Base-by-base conservation (phyloP, 441 rosid genomes). In the Mallotus japonicus region DNA sequence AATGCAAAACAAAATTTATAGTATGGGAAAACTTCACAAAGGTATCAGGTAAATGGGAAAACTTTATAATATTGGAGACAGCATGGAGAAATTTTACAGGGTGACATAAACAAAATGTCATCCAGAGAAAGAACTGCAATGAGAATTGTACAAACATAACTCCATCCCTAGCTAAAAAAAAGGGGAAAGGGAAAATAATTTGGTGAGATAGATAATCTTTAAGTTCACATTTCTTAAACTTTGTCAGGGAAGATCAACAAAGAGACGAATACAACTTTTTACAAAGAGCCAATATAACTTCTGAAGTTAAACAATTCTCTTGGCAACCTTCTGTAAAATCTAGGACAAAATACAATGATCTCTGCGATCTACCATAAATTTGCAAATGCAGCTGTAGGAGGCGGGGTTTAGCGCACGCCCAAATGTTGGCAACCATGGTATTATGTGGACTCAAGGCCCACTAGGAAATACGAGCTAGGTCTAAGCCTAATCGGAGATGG, bases 321-420 rank as follows among this genome's bases (percentile, higher is more conserved):
- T 9, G 0, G 8, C 32, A 28, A 28, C 32, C 32, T 28, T 28
- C 32, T 28, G 3, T 28, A 28, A 28, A 28, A 28, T 28, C 32
- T 28, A 28, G 32, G 32, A 28, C 32, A 55, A 54, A 17, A 22
- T 4, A 40, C 4, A 54, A n/a, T 28, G 4, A 42, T 37, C 17
- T 24, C 20, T 8, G 32, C 9, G 47, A 24, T 51, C 47, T 28
- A 51, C 46, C 22, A 5, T 53, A 53, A 37, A 24, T n/a, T 3
- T 42, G 47, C 50, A 16, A 44, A 47, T 69, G 55, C 64, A 56
- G 64, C n/a, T n/a, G n/a, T n/a, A n/a, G n/a, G n/a, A n/a, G n/a
- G n/a, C n/a, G n/a, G n/a, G n/a, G n/a, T n/a, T n/a, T n/a, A n/a
- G n/a, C n/a, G n/a, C n/a, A n/a, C n/a, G n/a, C n/a, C n/a, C n/a